Base-by-base conservation (phyloP, 208 protist genomes). In the Crithidia sp. region DNA sequence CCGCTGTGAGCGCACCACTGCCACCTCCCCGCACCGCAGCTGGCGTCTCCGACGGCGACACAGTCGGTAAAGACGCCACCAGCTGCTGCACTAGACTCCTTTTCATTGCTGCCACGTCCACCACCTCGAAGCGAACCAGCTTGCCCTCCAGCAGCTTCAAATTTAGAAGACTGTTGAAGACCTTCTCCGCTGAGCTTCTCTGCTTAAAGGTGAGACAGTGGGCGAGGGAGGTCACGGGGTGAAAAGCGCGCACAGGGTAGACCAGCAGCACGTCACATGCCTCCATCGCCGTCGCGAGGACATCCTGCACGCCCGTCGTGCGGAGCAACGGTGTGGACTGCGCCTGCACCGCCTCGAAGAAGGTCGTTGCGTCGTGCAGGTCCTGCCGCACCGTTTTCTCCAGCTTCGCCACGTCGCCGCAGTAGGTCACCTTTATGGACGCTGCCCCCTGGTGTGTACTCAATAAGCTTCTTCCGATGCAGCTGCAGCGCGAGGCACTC, bases 281-380 rank as follows among this genome's bases (percentile, higher is more conserved):
- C 55, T 77, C 79, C 56, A 97, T 67, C 17, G 93, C 93, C 19
- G 78, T 71, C 10, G 84, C 86, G 36, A 97, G 70, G 19, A 95
- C 93, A 50, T 88, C 81, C 73, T 95, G 90, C 54, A 97, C 93
- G 17, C 93, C 93, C 5, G 93, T 97, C 12, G 86, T 86, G 44
- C 16, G n/a, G 36, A 77, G 64, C 54, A 61, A 45, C 47, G 64
- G 45, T 13, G 40, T 28, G 5, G 44, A 7, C 40, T 28, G 45
- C 54, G 19, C 16, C 61, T 36, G 28, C 52, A 28, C 5, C 28
- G 28, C 47, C 60, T 44, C 12, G 62, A 91, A 88, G 74, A 86
- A 91, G 40, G 68, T 37, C 44, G 43, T 62, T 7, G 79, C 74
- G 19, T 73, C 69, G 4, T 74, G 63, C 45, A 90, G 40, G 43